These are phyloP conservation scores for Mycena kentingensis DNA, from an alignment of 768 basidiomycete species.

Conservation along the genomic window DNA sequence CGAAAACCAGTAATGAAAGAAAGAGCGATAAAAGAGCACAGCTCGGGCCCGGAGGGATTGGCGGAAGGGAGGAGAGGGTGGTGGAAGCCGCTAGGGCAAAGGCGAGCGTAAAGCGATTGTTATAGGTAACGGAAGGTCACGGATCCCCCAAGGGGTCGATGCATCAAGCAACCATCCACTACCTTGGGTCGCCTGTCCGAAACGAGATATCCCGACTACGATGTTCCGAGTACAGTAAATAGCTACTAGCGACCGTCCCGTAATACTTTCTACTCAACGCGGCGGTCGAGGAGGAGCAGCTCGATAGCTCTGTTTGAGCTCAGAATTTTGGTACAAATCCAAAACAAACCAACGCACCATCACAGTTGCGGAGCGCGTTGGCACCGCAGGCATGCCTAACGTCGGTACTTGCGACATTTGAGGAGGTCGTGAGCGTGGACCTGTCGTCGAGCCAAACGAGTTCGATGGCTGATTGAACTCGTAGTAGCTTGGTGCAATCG, in stretches of 20 bases:
- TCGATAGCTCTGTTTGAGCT: neutral
- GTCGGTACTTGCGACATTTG: constrained; percentile 30
- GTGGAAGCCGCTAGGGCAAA: no score
- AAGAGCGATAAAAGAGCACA: constrained; percentile 37
- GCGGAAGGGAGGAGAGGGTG: constrained; percentile 32
- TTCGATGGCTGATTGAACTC: constrained; percentile 10
- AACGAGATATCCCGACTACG: no score
- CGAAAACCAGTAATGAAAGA: constrained; percentile 29
- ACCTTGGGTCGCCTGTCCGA: neutral
- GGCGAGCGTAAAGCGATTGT: no score
- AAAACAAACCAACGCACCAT: constrained; percentile 15
- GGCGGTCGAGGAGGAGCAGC: no score
- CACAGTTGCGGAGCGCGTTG: constrained; percentile 18
- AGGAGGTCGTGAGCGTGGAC: constrained; percentile 3
- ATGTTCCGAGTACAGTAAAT: neutral
- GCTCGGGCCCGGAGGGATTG: constrained; percentile 37
- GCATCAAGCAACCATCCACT: neutral
- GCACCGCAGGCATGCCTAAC: constrained; percentile 15
- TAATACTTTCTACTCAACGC: no score
- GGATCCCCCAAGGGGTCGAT: no score
- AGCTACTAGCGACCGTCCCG: neutral
- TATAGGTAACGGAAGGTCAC: no score
- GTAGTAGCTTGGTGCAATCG: constrained; percentile 44
- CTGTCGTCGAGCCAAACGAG: constrained; percentile 28
- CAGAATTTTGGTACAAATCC: neutral